Percentiles rank a stretch among this genome's conserved stretches.
Conservation (phyloP, 2,329 filamentous ascomycete species). For the Ophiostoma angusticollis region DNA sequence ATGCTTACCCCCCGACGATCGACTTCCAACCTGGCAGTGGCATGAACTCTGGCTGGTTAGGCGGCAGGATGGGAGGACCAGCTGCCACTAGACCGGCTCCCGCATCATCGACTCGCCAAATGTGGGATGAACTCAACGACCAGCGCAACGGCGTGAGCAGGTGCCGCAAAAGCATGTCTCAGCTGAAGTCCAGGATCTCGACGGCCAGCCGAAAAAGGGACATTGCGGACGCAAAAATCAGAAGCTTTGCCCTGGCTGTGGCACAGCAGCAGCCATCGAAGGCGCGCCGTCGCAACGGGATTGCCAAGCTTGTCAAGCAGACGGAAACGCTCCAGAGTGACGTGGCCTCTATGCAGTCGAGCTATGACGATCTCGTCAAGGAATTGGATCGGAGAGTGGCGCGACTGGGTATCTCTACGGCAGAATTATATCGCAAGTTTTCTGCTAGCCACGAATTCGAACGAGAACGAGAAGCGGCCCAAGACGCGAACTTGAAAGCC, state of each 20-base stretch:
- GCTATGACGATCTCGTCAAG: constrained; percentile 23
- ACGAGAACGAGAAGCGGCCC: too few species aligned
- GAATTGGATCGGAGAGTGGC: constrained; percentile 1
- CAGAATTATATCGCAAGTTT: constrained; percentile 24
- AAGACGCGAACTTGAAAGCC: neutral
- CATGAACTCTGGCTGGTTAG: too few species aligned
- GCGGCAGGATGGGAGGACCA: too few species aligned
- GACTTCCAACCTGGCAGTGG: too few species aligned
- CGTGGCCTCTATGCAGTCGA: constrained; percentile 18
- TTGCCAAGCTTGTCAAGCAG: constrained; percentile 1
- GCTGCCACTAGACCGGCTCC: too few species aligned
- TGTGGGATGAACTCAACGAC: constrained; percentile 16
- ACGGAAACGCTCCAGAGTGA: neutral
- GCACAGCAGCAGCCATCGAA: neutral
- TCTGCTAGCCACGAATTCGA: neutral
- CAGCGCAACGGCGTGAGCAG: constrained; percentile 14
- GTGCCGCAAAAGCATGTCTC: constrained; percentile 3
- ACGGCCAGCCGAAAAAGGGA: constrained; percentile 3
- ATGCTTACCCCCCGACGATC: too few species aligned
- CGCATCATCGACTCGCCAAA: neutral
- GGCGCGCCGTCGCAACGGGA: neutral
- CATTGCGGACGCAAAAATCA: constrained; percentile 7
- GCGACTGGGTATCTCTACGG: constrained; percentile 3
- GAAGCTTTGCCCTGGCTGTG: neutral
- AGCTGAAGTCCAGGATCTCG: constrained; percentile 2